Conservation (phyloP, 139 green algal genomes). For the Volvox africanus region DNA sequence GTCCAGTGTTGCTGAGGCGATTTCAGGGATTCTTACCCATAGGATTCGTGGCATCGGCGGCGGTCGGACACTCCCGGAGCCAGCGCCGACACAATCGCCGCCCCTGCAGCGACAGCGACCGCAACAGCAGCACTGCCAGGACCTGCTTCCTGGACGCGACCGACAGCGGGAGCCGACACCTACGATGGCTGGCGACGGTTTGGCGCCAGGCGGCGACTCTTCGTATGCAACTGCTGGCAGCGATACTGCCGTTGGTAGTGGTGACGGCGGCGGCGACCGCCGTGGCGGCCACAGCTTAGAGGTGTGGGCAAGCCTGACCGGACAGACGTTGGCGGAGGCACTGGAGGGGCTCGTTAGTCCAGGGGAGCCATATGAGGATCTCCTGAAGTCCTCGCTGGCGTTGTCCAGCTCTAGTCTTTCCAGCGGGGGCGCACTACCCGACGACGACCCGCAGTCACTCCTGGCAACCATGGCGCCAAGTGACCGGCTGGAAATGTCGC, state of each 20-base stretch:
- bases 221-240: neutral
- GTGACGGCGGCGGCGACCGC: neutral
- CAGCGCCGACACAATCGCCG: neutral
- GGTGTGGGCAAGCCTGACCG: conserved; percentile 45
- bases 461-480: neutral
- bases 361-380: neutral
- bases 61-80: neutral
- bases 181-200: too few relatives aligned
- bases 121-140: neutral
- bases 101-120: neutral
- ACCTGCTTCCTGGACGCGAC: neutral
- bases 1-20: neutral
- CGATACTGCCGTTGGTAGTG: neutral
- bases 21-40: neutral
- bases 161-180: neutral
- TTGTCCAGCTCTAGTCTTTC: neutral
- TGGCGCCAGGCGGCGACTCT: too few relatives aligned
- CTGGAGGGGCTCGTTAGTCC: neutral
- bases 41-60: neutral
- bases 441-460: neutral
- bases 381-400: neutral
- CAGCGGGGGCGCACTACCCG: neutral
- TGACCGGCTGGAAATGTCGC: neutral
- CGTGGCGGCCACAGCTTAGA: neutral
- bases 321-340: conserved; percentile 5